Base-by-base conservation (phyloP, 2,329 filamentous ascomycete genomes). In the Coniochaeta sp. region DNA sequence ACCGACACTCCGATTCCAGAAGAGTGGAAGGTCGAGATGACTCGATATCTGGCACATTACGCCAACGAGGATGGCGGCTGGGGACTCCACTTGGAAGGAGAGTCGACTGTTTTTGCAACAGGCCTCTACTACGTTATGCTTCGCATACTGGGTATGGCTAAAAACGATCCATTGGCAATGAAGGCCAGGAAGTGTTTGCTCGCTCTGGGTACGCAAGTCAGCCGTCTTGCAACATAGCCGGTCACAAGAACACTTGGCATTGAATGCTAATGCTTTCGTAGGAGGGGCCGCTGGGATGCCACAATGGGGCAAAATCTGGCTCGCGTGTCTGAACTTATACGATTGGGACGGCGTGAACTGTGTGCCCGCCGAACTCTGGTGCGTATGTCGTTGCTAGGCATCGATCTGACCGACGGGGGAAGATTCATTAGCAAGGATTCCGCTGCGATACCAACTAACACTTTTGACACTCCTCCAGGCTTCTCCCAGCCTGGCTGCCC, bases 261-360 rank as follows among this genome's bases (percentile, higher is more conserved):
- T 32, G 30, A 9, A 32, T 32, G 30, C 30, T 32, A 32, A 32
- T 32, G 30, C 9, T 32, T 32, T 32, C 4, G 44, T 32, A 32
- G 95, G 95, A 10, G 93, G 95, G 28, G 91, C 91, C 1, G 79
- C 90, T 14, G 86, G 91, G 67, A 86, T 85, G 1, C 95, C 95
- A 22, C 95, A 98, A 71, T 99, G 95, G 95, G 86, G 86, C n/a
- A 99, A 99, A 71, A 96, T 96, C 73, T 97, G 93, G 92, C 81
- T 99, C 55, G 89, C 89, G 44, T 81, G 96, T 3, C 75, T 99
- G 62, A 92, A 92, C 17, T 83, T 98, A 4, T 87, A 87, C 70
- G 79, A 88, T 30, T 99, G 93, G 92, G 91, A 96, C 59, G 87
- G 95, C 61, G 93, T 98, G 66, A 99, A 98, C 68, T 95, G 95